phyloP scores from a whole-genome alignment of 1,284 basidiomycete species.

The Coniferiporia weirii region DNA sequence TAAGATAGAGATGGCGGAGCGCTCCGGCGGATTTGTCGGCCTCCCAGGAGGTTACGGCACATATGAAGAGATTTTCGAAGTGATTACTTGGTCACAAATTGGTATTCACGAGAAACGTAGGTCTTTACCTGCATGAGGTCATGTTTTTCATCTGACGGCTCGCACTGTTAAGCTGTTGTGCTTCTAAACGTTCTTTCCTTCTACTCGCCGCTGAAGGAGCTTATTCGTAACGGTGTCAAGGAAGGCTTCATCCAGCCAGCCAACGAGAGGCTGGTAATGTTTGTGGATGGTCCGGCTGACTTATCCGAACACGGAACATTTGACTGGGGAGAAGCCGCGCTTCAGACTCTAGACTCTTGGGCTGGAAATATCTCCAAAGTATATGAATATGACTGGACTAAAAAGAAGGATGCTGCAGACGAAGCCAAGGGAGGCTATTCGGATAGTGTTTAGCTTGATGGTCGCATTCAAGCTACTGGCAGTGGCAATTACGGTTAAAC shows the following conservation, averaged over 20 bases:
- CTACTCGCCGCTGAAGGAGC: conserved; percentile 71
- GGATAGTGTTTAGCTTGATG: not conserved
- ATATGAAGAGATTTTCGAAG: conserved; percentile 90
- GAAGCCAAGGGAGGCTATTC: conserved; percentile 1
- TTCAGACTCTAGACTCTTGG: conserved; percentile 67
- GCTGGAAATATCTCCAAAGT: conserved; percentile 26
- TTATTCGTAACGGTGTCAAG: conserved; percentile 61
- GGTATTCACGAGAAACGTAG: conserved; percentile 85
- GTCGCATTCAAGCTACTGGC: not conserved
- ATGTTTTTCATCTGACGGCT: conserved; percentile 3
- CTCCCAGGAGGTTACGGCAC: conserved; percentile 91
- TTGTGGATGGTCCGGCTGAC: conserved; percentile 68
- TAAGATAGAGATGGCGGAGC: conserved; percentile 82
- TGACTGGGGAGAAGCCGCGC: conserved; percentile 74
- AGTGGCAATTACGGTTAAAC: too few species aligned
- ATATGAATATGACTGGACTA: conserved; percentile 17
- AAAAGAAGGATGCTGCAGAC: not conserved
- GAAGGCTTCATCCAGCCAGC: conserved; percentile 71
- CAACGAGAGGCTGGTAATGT: conserved; percentile 57
- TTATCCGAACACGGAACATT: conserved; percentile 49
- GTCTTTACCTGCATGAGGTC: conserved; percentile 22
- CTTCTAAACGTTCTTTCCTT: conserved; percentile 79
- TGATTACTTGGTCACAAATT: conserved; percentile 87
- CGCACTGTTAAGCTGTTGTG: conserved; percentile 54
- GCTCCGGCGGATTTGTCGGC: conserved; percentile 75